These are phyloP conservation scores for Amyloporia xantha DNA, from an alignment of 768 basidiomycete genomes.

Conservation along the genomic window DNA sequence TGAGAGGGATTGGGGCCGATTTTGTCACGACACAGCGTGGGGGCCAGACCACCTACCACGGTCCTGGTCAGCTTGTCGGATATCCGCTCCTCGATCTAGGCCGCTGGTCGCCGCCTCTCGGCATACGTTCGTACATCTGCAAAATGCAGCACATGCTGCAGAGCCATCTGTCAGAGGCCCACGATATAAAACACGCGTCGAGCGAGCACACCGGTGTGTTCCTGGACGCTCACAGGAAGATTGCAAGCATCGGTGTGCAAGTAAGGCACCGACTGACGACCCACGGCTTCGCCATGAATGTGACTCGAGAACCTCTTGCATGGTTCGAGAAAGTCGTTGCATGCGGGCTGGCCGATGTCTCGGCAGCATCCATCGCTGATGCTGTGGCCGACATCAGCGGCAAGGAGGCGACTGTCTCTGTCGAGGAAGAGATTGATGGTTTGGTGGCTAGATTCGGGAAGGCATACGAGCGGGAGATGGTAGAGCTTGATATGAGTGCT, in stretches of 20 bases:
- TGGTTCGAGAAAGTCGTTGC: slow-evolving; percentile 92
- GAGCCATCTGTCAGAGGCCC: slow-evolving; percentile 49
- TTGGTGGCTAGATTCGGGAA: slow-evolving; percentile 29
- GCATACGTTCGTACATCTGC: slow-evolving; percentile 80
- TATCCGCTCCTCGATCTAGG: slow-evolving; percentile 90
- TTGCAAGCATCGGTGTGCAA: slow-evolving; percentile 95
- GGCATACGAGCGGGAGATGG: slow-evolving; percentile 25
- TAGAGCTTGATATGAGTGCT: slow-evolving; percentile 16
- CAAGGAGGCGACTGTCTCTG: slow-evolving; percentile 29
- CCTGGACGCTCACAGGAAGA: slow-evolving; percentile 69
- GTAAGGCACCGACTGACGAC: slow-evolving; percentile 90
- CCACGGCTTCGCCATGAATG: slow-evolving; percentile 92
- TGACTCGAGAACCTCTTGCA: slow-evolving; percentile 67
- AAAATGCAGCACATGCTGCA: slow-evolving; percentile 70
- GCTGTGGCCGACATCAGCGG: slow-evolving; percentile 25
- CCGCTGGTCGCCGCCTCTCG: slow-evolving; percentile 64
- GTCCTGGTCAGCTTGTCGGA: slow-evolving; percentile 94
- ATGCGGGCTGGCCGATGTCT: slow-evolving; percentile 83
- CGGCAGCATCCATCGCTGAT: slow-evolving; percentile 56
- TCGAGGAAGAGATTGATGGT: slow-evolving; percentile 47
- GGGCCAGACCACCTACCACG: slow-evolving; percentile 94
- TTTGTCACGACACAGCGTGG: slow-evolving; percentile 79
- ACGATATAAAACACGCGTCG: slow-evolving; percentile 49
- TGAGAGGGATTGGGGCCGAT: slow-evolving; percentile 80
- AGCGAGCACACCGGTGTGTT: slow-evolving; percentile 92